Conservation (phyloP, 139 green algal genomes). For the Tetradesmus lagerheimii region DNA sequence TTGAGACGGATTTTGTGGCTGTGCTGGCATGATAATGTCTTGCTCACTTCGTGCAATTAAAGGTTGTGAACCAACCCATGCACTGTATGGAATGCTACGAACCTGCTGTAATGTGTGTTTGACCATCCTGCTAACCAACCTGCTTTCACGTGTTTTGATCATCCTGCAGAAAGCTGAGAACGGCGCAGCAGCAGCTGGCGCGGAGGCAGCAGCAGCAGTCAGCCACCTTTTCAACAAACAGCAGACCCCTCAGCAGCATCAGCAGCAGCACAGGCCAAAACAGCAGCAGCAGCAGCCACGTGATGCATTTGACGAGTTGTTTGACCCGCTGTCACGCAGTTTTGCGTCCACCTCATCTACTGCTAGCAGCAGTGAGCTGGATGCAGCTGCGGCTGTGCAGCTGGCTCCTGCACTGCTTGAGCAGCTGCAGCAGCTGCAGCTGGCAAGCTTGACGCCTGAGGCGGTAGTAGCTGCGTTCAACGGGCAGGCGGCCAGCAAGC, state of each 20-base stretch:
- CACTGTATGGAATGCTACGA: too few species aligned
- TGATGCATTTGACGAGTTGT: not conserved
- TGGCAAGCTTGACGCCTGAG: not conserved
- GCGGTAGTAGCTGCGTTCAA: not conserved
- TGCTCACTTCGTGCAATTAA: too few species aligned
- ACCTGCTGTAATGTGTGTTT: too few species aligned
- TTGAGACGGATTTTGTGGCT: too few species aligned
- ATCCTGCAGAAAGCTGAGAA: not conserved
- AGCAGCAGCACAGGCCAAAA: not conserved
- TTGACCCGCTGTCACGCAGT: not conserved
- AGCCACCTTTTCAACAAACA: not conserved
- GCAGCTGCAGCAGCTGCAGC: slow-evolving; percentile 25
- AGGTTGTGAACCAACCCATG: too few species aligned
- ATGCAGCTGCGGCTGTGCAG: not conserved
- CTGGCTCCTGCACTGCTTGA: not conserved
- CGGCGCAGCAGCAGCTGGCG: not conserved
- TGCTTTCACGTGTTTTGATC: not conserved
- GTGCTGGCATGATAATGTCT: too few species aligned
- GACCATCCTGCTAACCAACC: too few species aligned
- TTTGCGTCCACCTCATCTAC: not conserved
- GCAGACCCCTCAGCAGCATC: not conserved
- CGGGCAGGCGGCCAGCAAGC: not conserved
- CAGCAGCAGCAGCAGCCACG: not conserved
- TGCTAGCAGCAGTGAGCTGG: not conserved
- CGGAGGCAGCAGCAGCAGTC: not conserved